Base-by-base conservation (phyloP, 345 rosid genomes). In the Rhizophora apiculata region DNA sequence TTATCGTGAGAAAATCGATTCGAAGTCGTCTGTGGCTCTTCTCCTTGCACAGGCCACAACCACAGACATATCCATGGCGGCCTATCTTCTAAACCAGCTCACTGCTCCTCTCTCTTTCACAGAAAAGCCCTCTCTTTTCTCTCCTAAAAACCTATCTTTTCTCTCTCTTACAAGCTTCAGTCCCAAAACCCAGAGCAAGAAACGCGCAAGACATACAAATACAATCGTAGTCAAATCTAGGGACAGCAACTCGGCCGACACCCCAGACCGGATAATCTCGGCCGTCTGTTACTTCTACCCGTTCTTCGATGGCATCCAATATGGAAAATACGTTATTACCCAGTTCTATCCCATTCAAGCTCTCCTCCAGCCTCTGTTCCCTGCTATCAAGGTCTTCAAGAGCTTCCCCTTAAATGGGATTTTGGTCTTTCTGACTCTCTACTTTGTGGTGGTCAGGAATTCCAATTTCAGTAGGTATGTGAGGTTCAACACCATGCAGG, bases 401-500 rank as follows among this genome's bases (percentile, higher is more conserved):
- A 86, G 91, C 84, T 91, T 94, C 68, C 97, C 98, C 58, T 79
- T 91, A 6, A 94, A 89, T 67, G 95, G 98, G 69, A 85, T 94
- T 64, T 72, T 94, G 37, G 82, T 90, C 66, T 90, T 90, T 73
- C 67, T 90, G 62, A 82, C 95, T 24, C 84, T 94, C 62, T 94
- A 94, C 83, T 94, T 91, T 69, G 93, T 87, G 53, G 94, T 94
- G 65, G 97, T 94, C 8, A 87, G 95, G 81, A 94, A 91, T 73
- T 78, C 69, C 3, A 91, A 88, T 11, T 91, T 95, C 75, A 91
- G 96, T 77, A 90, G 91, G 82, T 91, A 94, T 74, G 98, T 91
- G 67, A 88, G 98, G 88, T 94, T 94, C 79, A 94, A 94, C 76
- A 89, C 96, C 37, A 94, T 91, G 98, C 98, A 94, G 77, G 98